Percentiles rank a stretch among this genome's conserved stretches.
Conservation (phyloP, 352 stramenopile species). For the Phytophthora rubi region DNA sequence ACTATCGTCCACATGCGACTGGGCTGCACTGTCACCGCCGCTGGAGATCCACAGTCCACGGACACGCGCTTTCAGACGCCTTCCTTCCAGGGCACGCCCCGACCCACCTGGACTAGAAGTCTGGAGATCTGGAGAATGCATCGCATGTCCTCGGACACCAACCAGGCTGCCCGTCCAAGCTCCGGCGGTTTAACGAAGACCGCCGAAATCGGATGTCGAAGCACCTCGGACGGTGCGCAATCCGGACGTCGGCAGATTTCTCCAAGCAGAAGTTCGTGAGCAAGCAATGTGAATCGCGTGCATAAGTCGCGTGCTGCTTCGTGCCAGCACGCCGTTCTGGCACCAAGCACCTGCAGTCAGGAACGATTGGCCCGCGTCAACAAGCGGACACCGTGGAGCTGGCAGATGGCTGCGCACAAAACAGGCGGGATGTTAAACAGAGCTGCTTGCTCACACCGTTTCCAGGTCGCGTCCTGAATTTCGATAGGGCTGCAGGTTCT, state of each 20-base stretch:
- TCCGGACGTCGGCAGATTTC: conserved; percentile 23
- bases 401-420: conserved; percentile 23
- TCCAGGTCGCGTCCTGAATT: conserved; percentile 5
- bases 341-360: conserved; percentile 29
- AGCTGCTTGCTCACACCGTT: conserved; percentile 21
- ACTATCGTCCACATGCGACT: too few species aligned
- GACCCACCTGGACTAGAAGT: conserved; percentile 17
- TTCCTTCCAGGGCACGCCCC: not conserved
- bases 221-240: conserved; percentile 7
- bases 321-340: too few species aligned
- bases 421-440: conserved; percentile 30
- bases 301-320: conserved; percentile 19
- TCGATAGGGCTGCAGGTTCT: conserved; percentile 13
- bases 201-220: conserved; percentile 35
- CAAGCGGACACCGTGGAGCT: conserved; percentile 15
- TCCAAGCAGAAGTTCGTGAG: conserved; percentile 28
- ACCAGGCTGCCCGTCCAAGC: conserved; percentile 12
- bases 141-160: not conserved
- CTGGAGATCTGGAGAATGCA: conserved; percentile 11
- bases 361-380: conserved; percentile 31
- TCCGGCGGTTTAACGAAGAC: conserved; percentile 30
- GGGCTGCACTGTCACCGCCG: not conserved
- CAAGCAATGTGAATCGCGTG: conserved; percentile 18
- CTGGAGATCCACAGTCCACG: not conserved
- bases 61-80: not conserved